Evolutionary conservation across 2,329 filamentous ascomycete species (phyloP).

Genomic region (Pseudocercospora cruenta): DNA sequence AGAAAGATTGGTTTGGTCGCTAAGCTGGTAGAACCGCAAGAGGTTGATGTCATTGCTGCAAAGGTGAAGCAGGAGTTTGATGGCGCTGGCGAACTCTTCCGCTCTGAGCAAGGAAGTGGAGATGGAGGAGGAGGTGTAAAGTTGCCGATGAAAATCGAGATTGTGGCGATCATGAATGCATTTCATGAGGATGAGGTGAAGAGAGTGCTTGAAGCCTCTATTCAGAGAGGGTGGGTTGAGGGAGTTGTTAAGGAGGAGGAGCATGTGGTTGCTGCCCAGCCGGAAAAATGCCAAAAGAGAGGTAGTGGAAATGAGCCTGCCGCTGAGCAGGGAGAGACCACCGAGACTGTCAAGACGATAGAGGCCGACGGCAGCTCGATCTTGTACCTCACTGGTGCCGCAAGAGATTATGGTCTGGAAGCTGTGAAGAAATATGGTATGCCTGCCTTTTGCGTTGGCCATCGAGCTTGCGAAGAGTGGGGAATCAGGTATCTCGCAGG

Average conservation of each 20-base stretch:
- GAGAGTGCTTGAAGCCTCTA: slow-evolving; percentile 39
- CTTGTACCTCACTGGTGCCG: slow-evolving; percentile 45
- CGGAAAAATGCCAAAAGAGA: slow-evolving; percentile 20
- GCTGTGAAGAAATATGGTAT: slow-evolving; percentile 39
- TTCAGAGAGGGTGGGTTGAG: slow-evolving; percentile 23
- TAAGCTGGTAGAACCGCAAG: slow-evolving; percentile 11
- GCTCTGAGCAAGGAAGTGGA: neutral
- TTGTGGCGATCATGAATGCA: slow-evolving; percentile 46
- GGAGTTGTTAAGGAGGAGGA: neutral
- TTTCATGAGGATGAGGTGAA: slow-evolving; percentile 44
- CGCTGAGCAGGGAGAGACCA: neutral
- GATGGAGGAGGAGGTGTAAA: neutral
- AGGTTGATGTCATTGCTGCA: slow-evolving; percentile 30
- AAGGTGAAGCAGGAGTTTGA: slow-evolving; percentile 13
- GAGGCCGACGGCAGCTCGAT: slow-evolving; percentile 34
- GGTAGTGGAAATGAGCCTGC: no score
- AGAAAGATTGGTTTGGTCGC: slow-evolving; percentile 45
- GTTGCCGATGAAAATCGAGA: slow-evolving; percentile 1
- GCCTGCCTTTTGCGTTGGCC: slow-evolving; percentile 41
- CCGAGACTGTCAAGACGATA: neutral
- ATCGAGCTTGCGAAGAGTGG: slow-evolving; percentile 45
- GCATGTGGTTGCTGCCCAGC: neutral
- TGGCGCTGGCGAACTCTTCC: slow-evolving; percentile 30
- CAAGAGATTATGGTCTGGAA: slow-evolving; percentile 40
- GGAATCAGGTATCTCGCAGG: slow-evolving; percentile 42